Conservation (phyloP, 129 eudicot genomes). For the Helianthus annuus region HanXRQr2.0-SUNRISE NC_035446.2:166050775-166051274, state of each 20-base stretch:
- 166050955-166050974: conserved; percentile 2
- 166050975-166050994: conserved; percentile 10
- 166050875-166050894: conserved; percentile 30
- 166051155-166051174: neutral
- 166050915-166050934: conserved; percentile 6
- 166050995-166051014: conserved; percentile 15
- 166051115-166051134: neutral
- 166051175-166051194: conserved; percentile 11
- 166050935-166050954: conserved; percentile 13
- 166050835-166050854: conserved; percentile 27
- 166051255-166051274: neutral
- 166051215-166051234: neutral
- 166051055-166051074: conserved; percentile 9
- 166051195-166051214: neutral
- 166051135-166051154: neutral
- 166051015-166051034: conserved; percentile 10
- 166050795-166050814: conserved; percentile 31
- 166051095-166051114: conserved; percentile 7
- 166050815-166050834: conserved; percentile 34
- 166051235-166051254: conserved; percentile 1
- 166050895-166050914: conserved; percentile 4
- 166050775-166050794: conserved; percentile 13
- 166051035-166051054: conserved; percentile 32
- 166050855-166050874: conserved; percentile 31
- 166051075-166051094: conserved; percentile 23